A percentile compares a stretch with the other conserved stretches of the same genome.
phyloP scores from a whole-genome alignment of 2,329 filamentous ascomycete genomes.

The Knoxdaviesia proteae region DNA sequence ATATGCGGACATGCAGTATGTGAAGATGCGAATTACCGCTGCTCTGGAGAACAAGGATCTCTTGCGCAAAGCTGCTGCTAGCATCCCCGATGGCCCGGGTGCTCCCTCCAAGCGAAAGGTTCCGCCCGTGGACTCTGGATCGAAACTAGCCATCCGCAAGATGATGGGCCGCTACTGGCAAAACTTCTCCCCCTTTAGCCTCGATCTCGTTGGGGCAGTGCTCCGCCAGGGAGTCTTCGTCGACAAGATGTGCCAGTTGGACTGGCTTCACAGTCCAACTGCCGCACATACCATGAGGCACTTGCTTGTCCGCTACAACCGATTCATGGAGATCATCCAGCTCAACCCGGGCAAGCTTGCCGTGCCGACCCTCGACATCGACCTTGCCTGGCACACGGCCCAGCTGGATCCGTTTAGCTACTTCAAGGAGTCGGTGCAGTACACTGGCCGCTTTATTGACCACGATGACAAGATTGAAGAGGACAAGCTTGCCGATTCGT shows the following conservation, averaged over 20 bases:
- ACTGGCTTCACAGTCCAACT: conserved; percentile 58
- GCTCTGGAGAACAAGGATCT: conserved; percentile 19
- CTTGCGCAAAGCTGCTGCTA: conserved; percentile 12
- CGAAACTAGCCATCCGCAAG: conserved; percentile 29
- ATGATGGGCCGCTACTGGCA: conserved; percentile 56
- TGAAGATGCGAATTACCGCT: neutral
- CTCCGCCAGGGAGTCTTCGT: conserved; percentile 44
- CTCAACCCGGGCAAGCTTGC: conserved; percentile 22
- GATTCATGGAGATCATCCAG: conserved; percentile 41
- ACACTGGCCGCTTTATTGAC: conserved; percentile 41
- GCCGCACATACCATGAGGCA: conserved; percentile 41
- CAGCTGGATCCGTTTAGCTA: conserved; percentile 47
- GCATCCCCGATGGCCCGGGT: no score
- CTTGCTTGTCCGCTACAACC: conserved; percentile 40
- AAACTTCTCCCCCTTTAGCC: conserved; percentile 40
- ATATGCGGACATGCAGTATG: neutral
- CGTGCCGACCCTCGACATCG: conserved; percentile 55
- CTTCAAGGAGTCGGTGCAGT: conserved; percentile 29
- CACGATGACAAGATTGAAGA: conserved; percentile 74
- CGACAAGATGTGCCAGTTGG: conserved; percentile 52
- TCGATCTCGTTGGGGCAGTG: conserved; percentile 45
- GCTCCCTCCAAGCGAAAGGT: neutral
- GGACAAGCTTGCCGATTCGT: conserved; percentile 36
- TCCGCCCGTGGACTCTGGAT: neutral
- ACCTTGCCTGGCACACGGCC: conserved; percentile 65